These are phyloP conservation scores for Kwoniella sp. DNA, from an alignment of 768 basidiomycete species.

Conservation along the genomic window DNA sequence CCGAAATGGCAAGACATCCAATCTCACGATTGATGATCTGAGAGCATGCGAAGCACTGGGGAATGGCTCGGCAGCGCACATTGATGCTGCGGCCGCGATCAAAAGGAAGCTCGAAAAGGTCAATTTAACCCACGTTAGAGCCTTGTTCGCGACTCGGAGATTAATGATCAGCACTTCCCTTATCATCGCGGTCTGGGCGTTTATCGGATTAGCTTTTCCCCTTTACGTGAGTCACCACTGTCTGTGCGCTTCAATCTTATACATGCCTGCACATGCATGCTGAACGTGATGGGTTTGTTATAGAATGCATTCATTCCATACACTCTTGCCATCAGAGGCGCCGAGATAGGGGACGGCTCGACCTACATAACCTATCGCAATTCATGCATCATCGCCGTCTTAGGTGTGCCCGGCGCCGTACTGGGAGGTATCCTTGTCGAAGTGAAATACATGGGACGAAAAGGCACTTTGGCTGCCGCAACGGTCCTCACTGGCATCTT, in stretches of 20 bases:
- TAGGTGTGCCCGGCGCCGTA: conserved; percentile 72
- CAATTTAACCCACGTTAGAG: conserved; percentile 61
- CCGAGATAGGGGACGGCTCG: conserved; percentile 70
- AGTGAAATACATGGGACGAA: conserved; percentile 65
- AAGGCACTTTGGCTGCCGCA: conserved; percentile 67
- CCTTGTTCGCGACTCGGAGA: conserved; percentile 66
- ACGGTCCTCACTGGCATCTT: conserved; percentile 76
- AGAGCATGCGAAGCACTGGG: conserved; percentile 22
- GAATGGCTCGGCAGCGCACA: conserved; percentile 39
- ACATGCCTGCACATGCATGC: neutral
- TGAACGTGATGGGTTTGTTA: neutral
- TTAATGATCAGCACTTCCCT: conserved; percentile 69
- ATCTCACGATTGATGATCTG: conserved; percentile 63
- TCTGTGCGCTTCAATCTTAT: neutral
- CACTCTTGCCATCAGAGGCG: conserved; percentile 67
- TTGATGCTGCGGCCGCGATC: conserved; percentile 55
- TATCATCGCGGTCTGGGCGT: conserved; percentile 64
- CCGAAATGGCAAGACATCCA: conserved; percentile 63
- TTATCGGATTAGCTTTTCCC: conserved; percentile 77
- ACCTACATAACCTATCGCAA: conserved; percentile 74
- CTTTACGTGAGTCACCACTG: conserved; percentile 50
- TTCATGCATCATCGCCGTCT: conserved; percentile 64
- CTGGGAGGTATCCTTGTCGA: conserved; percentile 74
- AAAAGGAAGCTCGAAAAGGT: conserved; percentile 59
- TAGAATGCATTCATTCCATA: conserved; percentile 60